Evolutionary conservation across 1,284 basidiomycete genomes (phyloP), one percentile per base, ranked within the genome.

Genomic region (Coniophora puteana): DNA sequence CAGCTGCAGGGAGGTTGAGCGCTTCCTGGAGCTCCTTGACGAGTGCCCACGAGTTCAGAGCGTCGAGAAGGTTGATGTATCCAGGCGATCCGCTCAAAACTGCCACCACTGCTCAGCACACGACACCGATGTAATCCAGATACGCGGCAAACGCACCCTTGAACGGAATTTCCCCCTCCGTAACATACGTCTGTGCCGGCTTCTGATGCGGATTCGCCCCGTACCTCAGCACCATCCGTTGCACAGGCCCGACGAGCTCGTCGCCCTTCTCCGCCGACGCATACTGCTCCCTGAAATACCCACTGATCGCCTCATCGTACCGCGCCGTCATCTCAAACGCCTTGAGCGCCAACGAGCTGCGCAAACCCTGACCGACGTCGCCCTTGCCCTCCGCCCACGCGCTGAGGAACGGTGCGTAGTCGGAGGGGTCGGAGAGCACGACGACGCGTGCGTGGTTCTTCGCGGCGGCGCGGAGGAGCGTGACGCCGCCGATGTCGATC

Each of bases 191-290:
- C 66, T 98, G 94, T 2, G 96, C 96, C 23, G 95, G 96, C 69
- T 93, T 96, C 65, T 99, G 96, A 62, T 99, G 96, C 4, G 96
- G 96, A 68, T 99, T 99, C 26, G 93, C 93, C 41, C 96, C 96
- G 63, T 99, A 99, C 43, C 95, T 80, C 47, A 99, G 72, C 7
- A 91, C 74, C 52, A 95, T 76, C 49, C 93, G 79, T 67, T 96
- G 92, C 27, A 92, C 80, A 3, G 79, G 73, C n/a, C n/a, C n/a
- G 2, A 74, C 83, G 22, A 78, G 81, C 38, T 83, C 68, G 53
- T 76, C 72, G 32, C 80, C 82, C 41, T 68, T 66, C 49, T 88
- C 89, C 26, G 81, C 75, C 32, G 86, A 87, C 4, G 93, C 90
- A 65, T 99, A 99, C 65, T 97, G 86, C 62, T 93, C 87, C 51